Evolutionary conservation across 805 yeast species (phyloP), one percentile per base, ranked within the genome.

Genomic region (Jamesozyma gamospora): DNA sequence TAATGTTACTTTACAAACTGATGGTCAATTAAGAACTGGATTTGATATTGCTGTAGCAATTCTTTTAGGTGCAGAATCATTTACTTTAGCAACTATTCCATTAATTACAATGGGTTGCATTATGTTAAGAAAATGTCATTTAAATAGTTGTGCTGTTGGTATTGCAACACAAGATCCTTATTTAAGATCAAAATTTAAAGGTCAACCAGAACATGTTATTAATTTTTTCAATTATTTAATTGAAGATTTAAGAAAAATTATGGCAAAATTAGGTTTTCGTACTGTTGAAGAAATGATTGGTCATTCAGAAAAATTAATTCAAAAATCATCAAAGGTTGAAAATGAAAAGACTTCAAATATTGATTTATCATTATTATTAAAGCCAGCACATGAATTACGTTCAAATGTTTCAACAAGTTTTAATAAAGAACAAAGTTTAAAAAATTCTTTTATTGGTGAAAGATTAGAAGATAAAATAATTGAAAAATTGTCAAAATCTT

Each of bases 281-380:
- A 85, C 95, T 39, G 77, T 90, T 60, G 90, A 86, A 62, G 98
- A 92, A 70, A 90, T 90, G 98, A 88, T 90, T 53, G 98, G 98
- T 56, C 87, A 82, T 62, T 86, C 97, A 37, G 98, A 90, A 69
- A 84, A 79, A 64, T 75, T 90, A 57, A 71, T 66, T 54, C 92
- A 87, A 39, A 74, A 95, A 52, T 95, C 85, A 46, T 88, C 85
- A 55, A 76, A 94, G 56, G 83, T 79, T 57, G 79, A 90, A 45
- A 92, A 92, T 21, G 35, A 32, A 13, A 34, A 35, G 76, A 86
- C 90, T 47, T 84, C 87, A 37, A 84, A 84, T 69, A 74, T 90
- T 51, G 97, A 90, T 58, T 70, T 90, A 60, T 76, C 94, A 30
- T 97, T 97, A 47, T 79, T 90, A 49, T 75, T 90, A 58, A 92